These are phyloP conservation scores for Pythium vanterpoolii DNA, from an alignment of 352 stramenopile genomes.

Conservation along the genomic window DNA sequence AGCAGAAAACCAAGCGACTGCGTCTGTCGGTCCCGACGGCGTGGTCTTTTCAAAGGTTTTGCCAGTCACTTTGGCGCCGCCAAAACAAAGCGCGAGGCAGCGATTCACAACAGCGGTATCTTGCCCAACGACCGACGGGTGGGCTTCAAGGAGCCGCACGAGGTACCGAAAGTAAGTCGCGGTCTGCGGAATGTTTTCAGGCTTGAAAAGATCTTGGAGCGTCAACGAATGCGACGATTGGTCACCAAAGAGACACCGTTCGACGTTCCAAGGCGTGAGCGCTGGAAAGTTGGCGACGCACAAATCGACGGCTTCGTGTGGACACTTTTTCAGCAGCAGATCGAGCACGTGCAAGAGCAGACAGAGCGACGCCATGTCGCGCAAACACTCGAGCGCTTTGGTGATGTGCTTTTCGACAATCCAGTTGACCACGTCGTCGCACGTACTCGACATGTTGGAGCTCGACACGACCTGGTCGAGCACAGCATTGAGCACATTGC, in stretches of 20 bases:
- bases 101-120: slow-evolving; percentile 50
- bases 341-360: slow-evolving; percentile 75
- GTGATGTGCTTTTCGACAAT: slow-evolving; percentile 61
- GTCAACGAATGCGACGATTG: slow-evolving; percentile 31
- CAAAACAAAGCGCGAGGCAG: slow-evolving; percentile 66
- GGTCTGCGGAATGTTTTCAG: slow-evolving; percentile 43
- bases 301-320: slow-evolving; percentile 61
- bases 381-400: slow-evolving; percentile 43
- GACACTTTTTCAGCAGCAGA: slow-evolving; percentile 79
- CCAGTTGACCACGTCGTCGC: slow-evolving; percentile 76
- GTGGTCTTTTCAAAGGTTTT: slow-evolving; percentile 59
- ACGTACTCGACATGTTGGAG: slow-evolving; percentile 68
- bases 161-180: slow-evolving; percentile 74
- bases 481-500: slow-evolving; percentile 59
- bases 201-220: slow-evolving; percentile 30
- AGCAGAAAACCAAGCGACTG: slow-evolving; percentile 34
- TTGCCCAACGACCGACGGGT: slow-evolving; percentile 36
- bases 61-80: slow-evolving; percentile 33
- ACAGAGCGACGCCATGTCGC: slow-evolving; percentile 63
- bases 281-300: slow-evolving; percentile 69
- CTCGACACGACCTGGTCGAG: slow-evolving; percentile 79
- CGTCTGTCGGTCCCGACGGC: slow-evolving; percentile 1
- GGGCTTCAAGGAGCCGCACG: slow-evolving; percentile 56
- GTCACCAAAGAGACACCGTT: slow-evolving; percentile 69
- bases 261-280: slow-evolving; percentile 79